Evolutionary conservation across 2,329 filamentous ascomycete genomes (phyloP).

Genomic region (Epichloe brachyelytri): DNA sequence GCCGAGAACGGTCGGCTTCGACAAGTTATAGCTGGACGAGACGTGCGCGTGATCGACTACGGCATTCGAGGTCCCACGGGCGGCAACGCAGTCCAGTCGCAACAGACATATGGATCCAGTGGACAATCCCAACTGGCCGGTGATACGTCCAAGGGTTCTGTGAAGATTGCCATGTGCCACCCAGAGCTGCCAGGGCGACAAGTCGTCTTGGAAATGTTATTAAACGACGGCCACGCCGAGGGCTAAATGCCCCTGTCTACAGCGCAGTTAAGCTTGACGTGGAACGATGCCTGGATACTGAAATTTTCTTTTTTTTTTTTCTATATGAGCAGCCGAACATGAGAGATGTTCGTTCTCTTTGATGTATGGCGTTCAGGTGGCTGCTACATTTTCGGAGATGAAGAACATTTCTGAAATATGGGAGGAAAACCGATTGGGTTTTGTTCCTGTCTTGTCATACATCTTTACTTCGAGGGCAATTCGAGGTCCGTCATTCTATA

Average conservation of each 20-base stretch:
- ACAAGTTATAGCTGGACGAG: conserved; percentile 85
- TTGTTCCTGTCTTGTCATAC: not conserved
- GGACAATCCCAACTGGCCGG: conserved; percentile 22
- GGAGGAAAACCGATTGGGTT: not conserved
- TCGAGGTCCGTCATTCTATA: not conserved
- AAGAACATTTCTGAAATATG: not conserved
- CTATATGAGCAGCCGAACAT: not conserved
- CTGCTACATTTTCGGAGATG: not conserved
- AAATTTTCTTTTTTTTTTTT: not conserved
- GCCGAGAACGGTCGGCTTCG: conserved; percentile 87
- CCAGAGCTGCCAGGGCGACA: conserved; percentile 74
- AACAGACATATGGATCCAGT: conserved; percentile 22
- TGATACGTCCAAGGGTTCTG: conserved; percentile 52
- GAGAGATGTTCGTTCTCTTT: not conserved
- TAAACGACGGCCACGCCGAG: conserved; percentile 71
- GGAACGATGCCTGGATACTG: not conserved
- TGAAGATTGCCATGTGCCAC: conserved; percentile 94
- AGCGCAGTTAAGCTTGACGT: not conserved
- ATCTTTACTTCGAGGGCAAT: not conserved
- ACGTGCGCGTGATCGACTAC: conserved; percentile 84
- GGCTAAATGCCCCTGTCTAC: not conserved
- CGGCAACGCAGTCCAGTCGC: conserved; percentile 24
- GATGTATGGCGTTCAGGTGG: not conserved
- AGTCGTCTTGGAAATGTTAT: conserved; percentile 79
- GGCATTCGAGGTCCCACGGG: conserved; percentile 53